Base-by-base conservation (phyloP, 2,329 filamentous ascomycete species). In the Cladosporium phlei region DNA sequence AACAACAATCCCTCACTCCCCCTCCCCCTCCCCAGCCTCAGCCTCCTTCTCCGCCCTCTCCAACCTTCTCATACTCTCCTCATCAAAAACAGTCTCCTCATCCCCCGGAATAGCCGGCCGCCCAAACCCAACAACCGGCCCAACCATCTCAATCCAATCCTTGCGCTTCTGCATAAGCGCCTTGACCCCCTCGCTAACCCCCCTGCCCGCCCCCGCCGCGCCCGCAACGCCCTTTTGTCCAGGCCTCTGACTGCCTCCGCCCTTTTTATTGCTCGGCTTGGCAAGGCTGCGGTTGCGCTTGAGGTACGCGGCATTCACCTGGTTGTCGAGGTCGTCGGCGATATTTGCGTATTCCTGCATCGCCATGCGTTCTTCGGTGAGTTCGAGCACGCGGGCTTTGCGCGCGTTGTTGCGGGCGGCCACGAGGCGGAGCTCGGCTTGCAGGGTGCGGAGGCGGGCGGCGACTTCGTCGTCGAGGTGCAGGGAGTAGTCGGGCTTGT, bases 321-420 rank as follows among this genome's bases (percentile, higher is more conserved):
- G 93, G 32, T 83, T 82, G 72, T 98, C 93, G 17, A 98, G 82
- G 65, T 98, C 93, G 64, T 98, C 93, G 40, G 94, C 84, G 58
- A 98, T 98, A 47, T 89, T 96, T 65, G 85, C 86, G 72, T 95
- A 98, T 65, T 98, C 93, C 63, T 98, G 93, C 69, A 93, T 84
- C 0, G 93, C 93, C 80, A 98, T 91, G 55, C 88, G 83, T 64
- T 95, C 90, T 58, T 89, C 86, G 6, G 93, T 88, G 21, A 96
- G 77, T 28, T 96, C 90, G 1, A 88, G 82, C 9, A 98, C 75
- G 2, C 90, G 81, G 5, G 88, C 77, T 68, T 97, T 97, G 52
- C 89, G 85, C 4, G 91, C 88, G 29, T 90, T 91, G 65, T 98
- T 98, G 66, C 86, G 73, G 47, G 95, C 80, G 65, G 86, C 86